phyloP scores from a whole-genome alignment of 2,329 filamentous ascomycete genomes.

The Parastagonospora avenae region DNA sequence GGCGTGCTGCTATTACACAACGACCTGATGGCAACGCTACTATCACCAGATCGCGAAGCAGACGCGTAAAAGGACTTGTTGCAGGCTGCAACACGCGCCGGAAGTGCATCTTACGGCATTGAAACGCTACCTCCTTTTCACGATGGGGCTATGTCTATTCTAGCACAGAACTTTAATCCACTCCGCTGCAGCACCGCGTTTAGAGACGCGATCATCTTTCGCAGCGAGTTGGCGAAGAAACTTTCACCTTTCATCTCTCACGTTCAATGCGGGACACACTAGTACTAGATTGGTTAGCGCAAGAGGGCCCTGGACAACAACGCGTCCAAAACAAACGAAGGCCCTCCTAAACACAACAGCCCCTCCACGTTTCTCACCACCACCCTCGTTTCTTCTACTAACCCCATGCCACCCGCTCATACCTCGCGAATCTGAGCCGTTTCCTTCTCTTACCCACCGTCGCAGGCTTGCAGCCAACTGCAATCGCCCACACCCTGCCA shows the following conservation, averaged over 20 bases:
- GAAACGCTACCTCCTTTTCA: too few species aligned
- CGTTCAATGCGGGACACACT: conserved; percentile 2
- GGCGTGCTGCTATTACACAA: too few species aligned
- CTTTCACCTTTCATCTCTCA: background rate
- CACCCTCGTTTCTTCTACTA: conserved; percentile 11
- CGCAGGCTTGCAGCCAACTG: conserved; percentile 35
- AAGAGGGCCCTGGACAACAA: conserved; percentile 9
- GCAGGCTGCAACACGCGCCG: too few species aligned
- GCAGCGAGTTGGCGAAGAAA: too few species aligned
- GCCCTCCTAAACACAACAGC: conserved; percentile 12
- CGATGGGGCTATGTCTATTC: too few species aligned
- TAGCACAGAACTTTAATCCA: too few species aligned
- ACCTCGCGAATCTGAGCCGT: conserved; percentile 1
- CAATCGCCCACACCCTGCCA: conserved; percentile 28
- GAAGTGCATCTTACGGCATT: too few species aligned
- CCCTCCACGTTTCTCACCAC: conserved; percentile 6
- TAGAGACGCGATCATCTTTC: too few species aligned
- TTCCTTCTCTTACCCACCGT: conserved; percentile 11
- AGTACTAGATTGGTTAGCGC: conserved; percentile 6
- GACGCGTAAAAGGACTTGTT: too few species aligned
- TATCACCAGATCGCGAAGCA: too few species aligned
- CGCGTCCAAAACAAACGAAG: conserved; percentile 15
- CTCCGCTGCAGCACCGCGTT: too few species aligned
- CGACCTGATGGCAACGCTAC: too few species aligned
- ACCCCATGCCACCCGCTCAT: conserved; percentile 5